A percentile compares a stretch with the other conserved stretches of the same genome.
Conservation (phyloP, 2,329 filamentous ascomycete species). For the Monosporascus sp. region DNA sequence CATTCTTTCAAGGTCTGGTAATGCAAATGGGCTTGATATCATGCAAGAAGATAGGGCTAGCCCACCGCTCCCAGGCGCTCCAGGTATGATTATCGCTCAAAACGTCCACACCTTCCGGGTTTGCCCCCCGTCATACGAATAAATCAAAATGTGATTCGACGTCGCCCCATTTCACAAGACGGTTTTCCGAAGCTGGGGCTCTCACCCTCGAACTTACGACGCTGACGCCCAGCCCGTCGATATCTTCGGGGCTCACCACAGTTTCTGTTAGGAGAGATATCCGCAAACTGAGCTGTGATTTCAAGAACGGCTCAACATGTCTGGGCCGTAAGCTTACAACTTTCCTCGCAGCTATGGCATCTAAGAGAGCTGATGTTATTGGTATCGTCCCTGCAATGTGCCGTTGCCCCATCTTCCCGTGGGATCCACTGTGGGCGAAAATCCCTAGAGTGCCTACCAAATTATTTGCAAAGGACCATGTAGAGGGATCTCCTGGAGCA, state of each 20-base stretch:
- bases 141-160: constrained; percentile 23
- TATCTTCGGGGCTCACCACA: constrained; percentile 18
- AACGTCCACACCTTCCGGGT: background rate
- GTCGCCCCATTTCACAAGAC: constrained; percentile 34
- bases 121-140: constrained; percentile 10
- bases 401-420: constrained; percentile 28
- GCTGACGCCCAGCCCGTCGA: constrained; percentile 30
- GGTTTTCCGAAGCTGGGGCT: constrained; percentile 25
- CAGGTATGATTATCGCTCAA: background rate
- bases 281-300: constrained; percentile 29
- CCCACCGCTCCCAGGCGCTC: background rate
- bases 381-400: constrained; percentile 45
- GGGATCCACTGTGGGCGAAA: constrained; percentile 34
- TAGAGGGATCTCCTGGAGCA: constrained; percentile 34
- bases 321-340: constrained; percentile 33
- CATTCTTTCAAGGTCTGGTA: background rate
- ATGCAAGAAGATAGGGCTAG: background rate
- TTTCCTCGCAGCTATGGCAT: constrained; percentile 31
- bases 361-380: constrained; percentile 43
- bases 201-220: constrained; percentile 34
- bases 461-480: constrained; percentile 49
- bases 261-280: constrained; percentile 25
- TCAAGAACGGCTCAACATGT: constrained; percentile 37
- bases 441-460: constrained; percentile 58
- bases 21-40: background rate